Evolutionary conservation across 805 yeast species (phyloP), one percentile per base, ranked within the genome.

Genomic region (Kodamaea jinghongensis): DNA sequence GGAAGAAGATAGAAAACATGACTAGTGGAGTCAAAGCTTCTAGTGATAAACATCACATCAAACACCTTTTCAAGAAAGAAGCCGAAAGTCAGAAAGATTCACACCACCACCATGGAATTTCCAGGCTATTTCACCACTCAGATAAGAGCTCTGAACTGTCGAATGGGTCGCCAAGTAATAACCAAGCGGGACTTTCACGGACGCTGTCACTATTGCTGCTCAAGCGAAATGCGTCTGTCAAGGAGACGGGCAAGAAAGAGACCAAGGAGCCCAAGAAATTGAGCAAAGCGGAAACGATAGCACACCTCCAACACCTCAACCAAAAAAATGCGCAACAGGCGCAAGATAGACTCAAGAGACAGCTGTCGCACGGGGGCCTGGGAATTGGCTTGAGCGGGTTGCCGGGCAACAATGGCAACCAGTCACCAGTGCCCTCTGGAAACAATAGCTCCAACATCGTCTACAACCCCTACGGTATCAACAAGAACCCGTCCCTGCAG

Each of bases 391-490:
- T 32, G 27, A 32, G 27, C 35, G 6, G 28, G 4, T 32, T 32
- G 14, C 41, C 39, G 22, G 36, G 36, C 28, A 16, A 33, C 28
- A 28, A 27, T 29, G 28, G 34, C 15, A 17, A 23, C 12, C 37
- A 41, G 9, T 29, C 41, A 15, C 28, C 36, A 13, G 33, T 26
- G 4, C 31, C 43, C 11, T 15, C 44, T 9, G 36, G 31, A 16
- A 27, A 26, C 28, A 33, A 37, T 17, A 38, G 32, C 34, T 34
- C 34, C 11, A 71, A 65, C 15, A 67, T 79, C 52, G 74, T 72
- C 31, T 82, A 81, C 58, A 81, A 81, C 50, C 88, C 88, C 1
- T 82, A 78, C 54, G 88, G 87, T 1, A 43, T 74, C 28, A 73
- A 67, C 45, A 69, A 63, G 46, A 47, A 45, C 42, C 38, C 48